Conservation (phyloP, 805 yeast genomes). For the Metschnikowia dekortorum region DNA sequence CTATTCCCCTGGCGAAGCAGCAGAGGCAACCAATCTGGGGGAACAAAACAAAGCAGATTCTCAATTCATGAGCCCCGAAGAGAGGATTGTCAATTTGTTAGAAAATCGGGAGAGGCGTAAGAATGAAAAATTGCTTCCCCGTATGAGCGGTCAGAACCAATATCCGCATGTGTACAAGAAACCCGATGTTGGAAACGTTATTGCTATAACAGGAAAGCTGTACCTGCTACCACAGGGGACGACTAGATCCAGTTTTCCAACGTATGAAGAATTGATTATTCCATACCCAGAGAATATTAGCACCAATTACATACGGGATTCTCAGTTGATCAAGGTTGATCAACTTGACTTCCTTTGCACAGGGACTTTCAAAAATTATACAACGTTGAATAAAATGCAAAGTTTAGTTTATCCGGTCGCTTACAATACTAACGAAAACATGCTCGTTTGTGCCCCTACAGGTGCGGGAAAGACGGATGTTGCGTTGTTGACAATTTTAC, state of each 20-base stretch:
- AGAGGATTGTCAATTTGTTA: conserved; percentile 49
- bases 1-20: not conserved
- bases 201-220: conserved; percentile 73
- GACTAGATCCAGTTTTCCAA: conserved; percentile 53
- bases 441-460: conserved; percentile 40
- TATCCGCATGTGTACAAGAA: conserved; percentile 88
- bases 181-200: conserved; percentile 54
- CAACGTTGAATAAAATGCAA: conserved; percentile 79
- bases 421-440: conserved; percentile 86
- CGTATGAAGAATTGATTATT: conserved; percentile 76
- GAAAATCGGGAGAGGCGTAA: conserved; percentile 48
- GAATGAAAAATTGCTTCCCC: conserved; percentile 46
- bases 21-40: conserved; percentile 8
- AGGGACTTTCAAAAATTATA: conserved; percentile 78
- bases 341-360: conserved; percentile 75
- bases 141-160: conserved; percentile 33
- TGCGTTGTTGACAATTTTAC: conserved; percentile 30
- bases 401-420: conserved; percentile 89
- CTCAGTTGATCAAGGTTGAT: conserved; percentile 49
- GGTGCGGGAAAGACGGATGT: conserved; percentile 23
- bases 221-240: conserved; percentile 81
- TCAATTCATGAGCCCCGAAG: conserved; percentile 47
- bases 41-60: conserved; percentile 5
- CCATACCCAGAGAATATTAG: conserved; percentile 62
- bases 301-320: conserved; percentile 39